A percentile compares a stretch with the other conserved stretches of the same genome.
Conservation (phyloP, 495 filamentous ascomycete species). For the Bryoglossum gracile region DNA sequence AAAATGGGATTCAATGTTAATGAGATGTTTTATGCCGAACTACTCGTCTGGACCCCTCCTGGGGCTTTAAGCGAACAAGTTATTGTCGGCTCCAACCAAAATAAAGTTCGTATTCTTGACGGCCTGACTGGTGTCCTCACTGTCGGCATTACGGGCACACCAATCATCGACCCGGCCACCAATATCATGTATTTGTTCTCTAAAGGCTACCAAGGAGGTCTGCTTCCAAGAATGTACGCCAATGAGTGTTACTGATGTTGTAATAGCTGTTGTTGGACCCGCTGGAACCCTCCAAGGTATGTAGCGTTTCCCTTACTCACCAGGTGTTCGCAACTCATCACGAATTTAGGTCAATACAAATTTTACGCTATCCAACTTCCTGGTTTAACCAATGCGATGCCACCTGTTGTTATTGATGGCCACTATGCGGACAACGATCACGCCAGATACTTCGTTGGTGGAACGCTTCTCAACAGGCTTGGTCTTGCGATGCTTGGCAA, state of each 20-base stretch:
- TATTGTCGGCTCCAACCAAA: conserved; percentile 31
- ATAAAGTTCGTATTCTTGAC: conserved; percentile 30
- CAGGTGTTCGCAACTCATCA: too few species aligned
- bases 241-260: too few species aligned
- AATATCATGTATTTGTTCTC: conserved; percentile 23
- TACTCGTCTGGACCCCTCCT: conserved; percentile 31
- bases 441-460: conserved; percentile 20
- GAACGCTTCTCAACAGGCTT: conserved; percentile 26
- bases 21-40: conserved; percentile 29
- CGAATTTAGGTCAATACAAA: conserved; percentile 16
- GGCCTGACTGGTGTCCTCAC: conserved; percentile 28
- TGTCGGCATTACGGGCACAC: conserved; percentile 25
- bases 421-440: conserved; percentile 17
- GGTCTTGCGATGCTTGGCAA: conserved; percentile 26
- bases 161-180: conserved; percentile 19
- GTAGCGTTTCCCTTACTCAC: too few species aligned
- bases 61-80: conserved; percentile 24
- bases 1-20: conserved; percentile 3
- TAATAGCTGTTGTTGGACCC: too few species aligned
- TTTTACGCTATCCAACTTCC: conserved; percentile 20
- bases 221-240: too few species aligned
- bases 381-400: conserved; percentile 11
- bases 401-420: conserved; percentile 20
- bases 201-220: conserved; percentile 23
- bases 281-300: too few species aligned